Base-by-base conservation (phyloP, 169 alveolate species). In the Plasmodium adleri region DNA sequence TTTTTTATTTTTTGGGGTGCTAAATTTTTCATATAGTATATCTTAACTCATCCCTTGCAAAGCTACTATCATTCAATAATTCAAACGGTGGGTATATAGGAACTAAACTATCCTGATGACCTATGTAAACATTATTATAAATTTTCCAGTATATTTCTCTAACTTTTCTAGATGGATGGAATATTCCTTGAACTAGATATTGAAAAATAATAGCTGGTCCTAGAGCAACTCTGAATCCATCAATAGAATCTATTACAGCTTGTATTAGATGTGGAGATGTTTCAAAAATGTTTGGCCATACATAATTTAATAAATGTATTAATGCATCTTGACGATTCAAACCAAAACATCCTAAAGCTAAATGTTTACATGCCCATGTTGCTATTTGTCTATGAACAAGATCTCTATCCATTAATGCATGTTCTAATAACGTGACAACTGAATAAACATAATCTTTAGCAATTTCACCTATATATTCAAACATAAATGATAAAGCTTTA, bases 151-250 rank as follows among this genome's bases (percentile, higher is more conserved):
- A 99, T 10, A 98, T 97, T 74, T 97, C 98, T 76, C 99, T 93
- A 71, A 98, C 99, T 95, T 99, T 98, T 72, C 99, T 97, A 12
- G 99, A 99, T n/a, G 99, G 99, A 94, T 99, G 99, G 95, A 98
- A 99, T 62, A 99, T 93, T 3, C 99, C 99, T 92, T 98, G 99
- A 47, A 98, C 92, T 43, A 98, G 80, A 90, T 99, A 99, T 66
- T 96, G 95, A 87, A 99, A 94, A 9, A 99, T 96, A 49, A 96
- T 97, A 52, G 99, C 99, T 1, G 99, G 99, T 1, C 99, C 99
- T 28, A 99, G 94, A 7, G 99, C 97, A 43, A 98, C 98, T 87
- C 99, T 95, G 88, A 98, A 95, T 10, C 99, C 99, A 86, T 99
- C 99, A 32, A 98, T 96, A 6, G 99, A 99, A 80, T 99, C 99